phyloP scores from a whole-genome alignment of 208 protist species.

The Trypanosoma lewisi region DNA sequence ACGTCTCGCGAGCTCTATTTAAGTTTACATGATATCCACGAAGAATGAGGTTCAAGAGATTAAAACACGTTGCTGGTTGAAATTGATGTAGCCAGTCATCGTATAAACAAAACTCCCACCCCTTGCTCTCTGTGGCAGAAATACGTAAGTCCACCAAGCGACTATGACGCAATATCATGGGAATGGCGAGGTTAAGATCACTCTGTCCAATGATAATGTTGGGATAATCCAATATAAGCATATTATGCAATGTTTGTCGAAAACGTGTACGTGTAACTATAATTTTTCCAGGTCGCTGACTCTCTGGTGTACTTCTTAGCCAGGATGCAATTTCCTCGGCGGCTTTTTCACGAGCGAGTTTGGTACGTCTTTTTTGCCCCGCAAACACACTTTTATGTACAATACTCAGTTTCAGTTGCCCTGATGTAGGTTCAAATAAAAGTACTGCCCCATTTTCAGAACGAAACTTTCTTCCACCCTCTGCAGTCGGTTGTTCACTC shows the following conservation, averaged over 20 bases:
- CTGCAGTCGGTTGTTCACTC: conserved; percentile 99
- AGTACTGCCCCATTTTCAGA: conserved; percentile 99
- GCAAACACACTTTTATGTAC: conserved; percentile 99
- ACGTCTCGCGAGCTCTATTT: conserved; percentile 96
- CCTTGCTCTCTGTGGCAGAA: conserved; percentile 98
- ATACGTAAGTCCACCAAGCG: conserved; percentile 99
- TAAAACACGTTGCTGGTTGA: conserved; percentile 99
- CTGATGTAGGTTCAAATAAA: conserved; percentile 99
- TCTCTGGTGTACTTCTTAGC: conserved; percentile 98
- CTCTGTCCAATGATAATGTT: conserved; percentile 99
- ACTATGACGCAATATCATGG: conserved; percentile 98
- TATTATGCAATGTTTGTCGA: conserved; percentile 89
- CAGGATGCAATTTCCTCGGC: conserved; percentile 99
- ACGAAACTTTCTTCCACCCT: conserved; percentile 97
- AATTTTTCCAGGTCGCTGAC: conserved; percentile 99
- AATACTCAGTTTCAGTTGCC: conserved; percentile 99
- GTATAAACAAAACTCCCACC: conserved; percentile 99
- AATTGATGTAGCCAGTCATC: conserved; percentile 99
- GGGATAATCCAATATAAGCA: conserved; percentile 99
- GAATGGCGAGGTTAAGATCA: conserved; percentile 99
- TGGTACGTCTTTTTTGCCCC: conserved; percentile 99
- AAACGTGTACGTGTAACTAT: conserved; percentile 99
- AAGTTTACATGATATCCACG: conserved; percentile 98
- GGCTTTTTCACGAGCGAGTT: conserved; percentile 99
- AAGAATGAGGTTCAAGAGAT: conserved; percentile 99